phyloP scores from a whole-genome alignment of 495 filamentous ascomycete genomes.

The Xylaria scruposa region DNA sequence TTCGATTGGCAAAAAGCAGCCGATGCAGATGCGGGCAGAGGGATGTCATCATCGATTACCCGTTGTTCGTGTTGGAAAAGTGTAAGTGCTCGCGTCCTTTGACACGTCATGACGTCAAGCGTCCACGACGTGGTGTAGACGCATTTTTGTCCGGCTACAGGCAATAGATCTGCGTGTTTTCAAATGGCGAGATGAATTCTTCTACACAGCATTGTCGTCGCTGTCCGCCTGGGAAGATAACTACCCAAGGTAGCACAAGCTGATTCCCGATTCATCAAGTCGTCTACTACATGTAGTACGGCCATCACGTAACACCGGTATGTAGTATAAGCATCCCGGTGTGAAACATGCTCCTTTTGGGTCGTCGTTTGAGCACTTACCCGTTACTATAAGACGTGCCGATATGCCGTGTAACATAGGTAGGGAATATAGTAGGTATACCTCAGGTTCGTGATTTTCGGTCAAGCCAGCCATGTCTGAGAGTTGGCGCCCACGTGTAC shows the following conservation, averaged over 20 bases:
- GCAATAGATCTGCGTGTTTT: background rate
- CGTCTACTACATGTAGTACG: background rate
- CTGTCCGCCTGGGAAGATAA: background rate
- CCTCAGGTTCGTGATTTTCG: background rate
- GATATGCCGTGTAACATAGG: constrained; percentile 10
- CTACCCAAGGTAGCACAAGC: background rate
- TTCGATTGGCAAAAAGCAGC: background rate
- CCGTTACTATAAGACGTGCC: background rate
- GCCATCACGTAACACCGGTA: background rate
- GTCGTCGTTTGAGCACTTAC: background rate
- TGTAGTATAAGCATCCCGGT: background rate
- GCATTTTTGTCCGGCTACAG: background rate
- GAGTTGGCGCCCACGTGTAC: constrained; percentile 16
- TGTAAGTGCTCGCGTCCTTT: constrained; percentile 3
- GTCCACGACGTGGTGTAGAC: background rate
- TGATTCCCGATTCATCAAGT: background rate
- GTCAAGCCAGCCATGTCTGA: constrained; percentile 14
- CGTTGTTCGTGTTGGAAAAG: background rate
- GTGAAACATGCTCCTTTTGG: background rate
- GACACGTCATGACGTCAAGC: constrained; percentile 19
- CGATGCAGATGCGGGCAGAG: background rate
- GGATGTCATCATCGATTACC: constrained; percentile 19
- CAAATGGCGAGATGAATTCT: background rate
- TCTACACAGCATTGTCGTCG: background rate
- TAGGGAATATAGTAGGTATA: background rate